These are phyloP conservation scores for Leccinellum luteum DNA, from an alignment of 768 basidiomycete species.

Conservation along the genomic window DNA sequence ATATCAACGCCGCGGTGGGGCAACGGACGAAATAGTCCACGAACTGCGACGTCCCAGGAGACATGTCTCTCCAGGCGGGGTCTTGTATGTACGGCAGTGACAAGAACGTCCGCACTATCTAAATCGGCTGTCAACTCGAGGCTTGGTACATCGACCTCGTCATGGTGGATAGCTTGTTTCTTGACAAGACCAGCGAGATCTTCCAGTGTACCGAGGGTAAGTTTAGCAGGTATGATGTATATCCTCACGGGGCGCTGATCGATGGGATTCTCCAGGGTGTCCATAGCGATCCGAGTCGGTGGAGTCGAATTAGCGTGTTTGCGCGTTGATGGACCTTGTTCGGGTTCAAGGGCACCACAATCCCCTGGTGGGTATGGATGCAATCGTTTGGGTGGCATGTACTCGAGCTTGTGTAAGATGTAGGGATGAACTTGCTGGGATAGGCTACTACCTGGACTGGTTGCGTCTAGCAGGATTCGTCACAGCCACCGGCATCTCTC, in stretches of 20 bases:
- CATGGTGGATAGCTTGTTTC: not conserved
- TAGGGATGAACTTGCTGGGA: not conserved
- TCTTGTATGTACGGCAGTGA: slow-evolving; percentile 66
- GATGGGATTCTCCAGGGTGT: slow-evolving; percentile 2
- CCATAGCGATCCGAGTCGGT: slow-evolving; percentile 1
- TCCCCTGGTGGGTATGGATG: slow-evolving; percentile 3
- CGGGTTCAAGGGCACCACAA: not conserved
- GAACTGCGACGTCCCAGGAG: slow-evolving; percentile 60
- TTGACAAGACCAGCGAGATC: slow-evolving; percentile 29
- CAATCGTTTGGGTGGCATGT: slow-evolving; percentile 15
- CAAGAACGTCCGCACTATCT: slow-evolving; percentile 57
- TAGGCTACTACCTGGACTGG: no score
- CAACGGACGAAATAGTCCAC: slow-evolving; percentile 24
- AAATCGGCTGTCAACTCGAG: slow-evolving; percentile 39
- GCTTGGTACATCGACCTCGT: not conserved
- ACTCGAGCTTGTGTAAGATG: not conserved
- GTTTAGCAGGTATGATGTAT: slow-evolving; percentile 34
- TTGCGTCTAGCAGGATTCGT: no score
- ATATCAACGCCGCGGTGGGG: slow-evolving; percentile 1
- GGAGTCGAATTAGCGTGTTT: not conserved
- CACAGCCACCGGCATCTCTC: slow-evolving; percentile 7
- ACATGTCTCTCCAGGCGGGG: slow-evolving; percentile 70
- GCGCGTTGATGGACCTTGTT: slow-evolving; percentile 14
- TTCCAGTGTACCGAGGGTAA: slow-evolving; percentile 20
- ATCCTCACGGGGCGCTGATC: slow-evolving; percentile 18